Conservation (phyloP, 2,329 filamentous ascomycete species). For the Moelleriella libera region DNA sequence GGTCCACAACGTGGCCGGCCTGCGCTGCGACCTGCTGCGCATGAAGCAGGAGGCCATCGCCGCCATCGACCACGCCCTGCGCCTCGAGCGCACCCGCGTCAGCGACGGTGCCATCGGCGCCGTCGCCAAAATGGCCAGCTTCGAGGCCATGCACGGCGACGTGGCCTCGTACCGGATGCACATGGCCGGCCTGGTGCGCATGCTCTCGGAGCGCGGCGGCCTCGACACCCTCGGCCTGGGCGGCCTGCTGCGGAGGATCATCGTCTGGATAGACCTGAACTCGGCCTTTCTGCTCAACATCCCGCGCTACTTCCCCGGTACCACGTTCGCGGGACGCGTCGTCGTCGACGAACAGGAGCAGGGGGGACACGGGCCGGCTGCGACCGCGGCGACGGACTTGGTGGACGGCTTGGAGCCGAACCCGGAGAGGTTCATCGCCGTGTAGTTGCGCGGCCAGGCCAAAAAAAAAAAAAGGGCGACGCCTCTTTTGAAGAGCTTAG, state of each 20-base stretch:
- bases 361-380: not conserved
- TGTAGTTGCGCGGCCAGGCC: not conserved
- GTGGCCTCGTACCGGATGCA: constrained; percentile 26
- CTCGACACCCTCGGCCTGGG: constrained; percentile 25
- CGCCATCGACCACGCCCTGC: constrained; percentile 25
- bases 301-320: constrained; percentile 16
- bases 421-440: constrained; percentile 17
- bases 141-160: constrained; percentile 34
- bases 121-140: constrained; percentile 35
- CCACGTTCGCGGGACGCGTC: constrained; percentile 8
- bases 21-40: constrained; percentile 18
- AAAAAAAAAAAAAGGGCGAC: too few relatives aligned
- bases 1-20: constrained; percentile 4
- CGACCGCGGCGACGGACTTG: not conserved
- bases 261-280: constrained; percentile 33
- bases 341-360: not conserved
- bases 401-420: constrained; percentile 15
- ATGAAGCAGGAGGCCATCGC: constrained; percentile 28
- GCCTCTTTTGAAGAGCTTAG: not conserved
- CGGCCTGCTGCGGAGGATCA: constrained; percentile 28
- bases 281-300: constrained; percentile 20
- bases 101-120: constrained; percentile 30
- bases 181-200: constrained; percentile 28
- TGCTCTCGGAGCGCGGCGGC: constrained; percentile 29
- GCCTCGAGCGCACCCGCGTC: constrained; percentile 10